phyloP scores from a whole-genome alignment of 2,329 filamentous ascomycete genomes.

The Calonectria pauciramosa region DNA sequence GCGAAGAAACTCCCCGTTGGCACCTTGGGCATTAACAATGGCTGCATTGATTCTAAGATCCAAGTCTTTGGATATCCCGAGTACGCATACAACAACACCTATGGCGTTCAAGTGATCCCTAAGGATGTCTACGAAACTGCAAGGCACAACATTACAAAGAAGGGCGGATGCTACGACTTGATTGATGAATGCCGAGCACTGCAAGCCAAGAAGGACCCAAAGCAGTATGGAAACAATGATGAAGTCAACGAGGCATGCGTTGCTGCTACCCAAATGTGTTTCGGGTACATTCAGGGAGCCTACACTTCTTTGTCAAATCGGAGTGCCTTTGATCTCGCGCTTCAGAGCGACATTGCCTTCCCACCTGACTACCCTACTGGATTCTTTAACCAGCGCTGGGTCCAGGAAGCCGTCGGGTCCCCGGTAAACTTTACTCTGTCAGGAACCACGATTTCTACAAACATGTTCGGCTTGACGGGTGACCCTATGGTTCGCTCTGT shows the following conservation, averaged over 20 bases:
- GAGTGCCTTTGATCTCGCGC: constrained; percentile 69
- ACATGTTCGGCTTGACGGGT: constrained; percentile 69
- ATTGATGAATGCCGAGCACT: constrained; percentile 63
- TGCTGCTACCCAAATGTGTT: constrained; percentile 56
- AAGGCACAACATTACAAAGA: constrained; percentile 20
- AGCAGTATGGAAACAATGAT: constrained; percentile 53
- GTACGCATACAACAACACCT: constrained; percentile 74
- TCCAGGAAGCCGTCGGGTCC: constrained; percentile 72
- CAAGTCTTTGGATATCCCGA: constrained; percentile 67
- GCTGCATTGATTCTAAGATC: constrained; percentile 72
- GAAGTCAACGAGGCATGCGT: constrained; percentile 62
- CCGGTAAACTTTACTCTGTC: constrained; percentile 68
- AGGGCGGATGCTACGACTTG: constrained; percentile 63
- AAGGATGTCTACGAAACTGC: constrained; percentile 51
- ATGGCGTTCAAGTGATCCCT: constrained; percentile 69
- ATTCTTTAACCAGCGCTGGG: constrained; percentile 72
- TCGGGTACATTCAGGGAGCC: constrained; percentile 23
- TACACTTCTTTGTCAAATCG: constrained; percentile 20
- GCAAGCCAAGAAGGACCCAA: constrained; percentile 50
- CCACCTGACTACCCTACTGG: constrained; percentile 71
- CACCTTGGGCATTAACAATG: constrained; percentile 77
- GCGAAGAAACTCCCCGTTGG: constrained; percentile 65
- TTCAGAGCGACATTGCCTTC: constrained; percentile 62
- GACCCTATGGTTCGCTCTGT: constrained; percentile 61
- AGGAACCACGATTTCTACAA: constrained; percentile 58